Conservation (phyloP, 139 green algal genomes). For the Tetraselmis striata region DNA sequence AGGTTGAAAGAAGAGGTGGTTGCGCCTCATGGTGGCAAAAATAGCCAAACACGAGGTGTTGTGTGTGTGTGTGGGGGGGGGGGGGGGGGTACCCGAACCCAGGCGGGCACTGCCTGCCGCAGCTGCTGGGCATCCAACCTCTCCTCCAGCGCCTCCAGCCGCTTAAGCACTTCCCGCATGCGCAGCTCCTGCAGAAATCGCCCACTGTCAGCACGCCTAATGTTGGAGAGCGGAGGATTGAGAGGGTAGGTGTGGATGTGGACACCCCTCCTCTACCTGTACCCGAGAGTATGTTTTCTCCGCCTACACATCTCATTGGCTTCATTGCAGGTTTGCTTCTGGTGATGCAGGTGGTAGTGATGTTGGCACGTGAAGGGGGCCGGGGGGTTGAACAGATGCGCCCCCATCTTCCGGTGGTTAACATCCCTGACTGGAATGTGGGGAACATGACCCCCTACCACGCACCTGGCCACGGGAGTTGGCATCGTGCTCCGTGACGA, state of each 20-base stretch:
- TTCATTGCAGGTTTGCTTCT: no score
- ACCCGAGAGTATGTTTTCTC: no score
- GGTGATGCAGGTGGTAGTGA: not conserved
- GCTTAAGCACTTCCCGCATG: not conserved
- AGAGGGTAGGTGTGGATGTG: no score
- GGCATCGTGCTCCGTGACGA: not conserved
- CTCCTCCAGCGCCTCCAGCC: not conserved
- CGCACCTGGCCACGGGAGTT: not conserved
- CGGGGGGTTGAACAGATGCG: no score
- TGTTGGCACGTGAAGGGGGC: no score
- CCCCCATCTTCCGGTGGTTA: no score
- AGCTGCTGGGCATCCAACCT: not conserved
- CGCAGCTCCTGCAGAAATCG: not conserved
- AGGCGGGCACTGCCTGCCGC: not conserved
- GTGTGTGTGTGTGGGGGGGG: no score
- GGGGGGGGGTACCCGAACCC: not conserved
- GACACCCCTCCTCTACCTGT: no score
- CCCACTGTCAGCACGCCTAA: not conserved
- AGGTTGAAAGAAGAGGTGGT: conserved; percentile 28
- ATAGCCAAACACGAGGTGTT: no score
- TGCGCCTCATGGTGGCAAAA: conserved; percentile 26
- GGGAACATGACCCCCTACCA: no score
- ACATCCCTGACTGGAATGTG: no score
- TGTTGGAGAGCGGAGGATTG: not conserved
- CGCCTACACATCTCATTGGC: no score